phyloP scores from a whole-genome alignment of 192 early-diverging fungal genomes.

The Umbelopsis vinacea region DNA sequence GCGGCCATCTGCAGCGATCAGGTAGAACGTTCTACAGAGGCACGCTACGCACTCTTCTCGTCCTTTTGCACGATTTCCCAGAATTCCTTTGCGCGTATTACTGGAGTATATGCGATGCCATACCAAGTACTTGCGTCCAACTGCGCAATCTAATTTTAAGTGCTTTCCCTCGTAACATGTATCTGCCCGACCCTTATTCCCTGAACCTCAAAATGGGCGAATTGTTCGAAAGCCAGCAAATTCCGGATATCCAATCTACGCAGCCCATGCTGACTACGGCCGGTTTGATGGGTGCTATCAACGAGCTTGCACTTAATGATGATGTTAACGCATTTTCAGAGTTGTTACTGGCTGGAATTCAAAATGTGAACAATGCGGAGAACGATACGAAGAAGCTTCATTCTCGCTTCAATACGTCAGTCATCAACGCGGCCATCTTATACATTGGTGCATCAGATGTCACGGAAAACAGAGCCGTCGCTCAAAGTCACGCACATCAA shows the following conservation, averaged over 20 bases:
- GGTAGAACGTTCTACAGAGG: slow-evolving; percentile 87
- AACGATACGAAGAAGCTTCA: slow-evolving; percentile 64
- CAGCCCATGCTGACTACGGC: slow-evolving; percentile 64
- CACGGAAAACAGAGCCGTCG: background rate
- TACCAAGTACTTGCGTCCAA: slow-evolving; percentile 92
- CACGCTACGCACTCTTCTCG: slow-evolving; percentile 85
- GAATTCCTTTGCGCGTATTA: slow-evolving; percentile 95
- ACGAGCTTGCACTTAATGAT: slow-evolving; percentile 64
- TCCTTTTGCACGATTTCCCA: slow-evolving; percentile 95
- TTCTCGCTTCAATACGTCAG: slow-evolving; percentile 34
- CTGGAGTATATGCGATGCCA: slow-evolving; percentile 87
- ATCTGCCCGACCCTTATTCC: slow-evolving; percentile 93
- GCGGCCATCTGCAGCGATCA: slow-evolving; percentile 66
- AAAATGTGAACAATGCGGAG: slow-evolving; percentile 39
- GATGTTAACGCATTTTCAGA: slow-evolving; percentile 61
- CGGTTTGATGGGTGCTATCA: slow-evolving; percentile 74
- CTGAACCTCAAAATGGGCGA: slow-evolving; percentile 90
- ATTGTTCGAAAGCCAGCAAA: slow-evolving; percentile 83
- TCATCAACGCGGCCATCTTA: slow-evolving; percentile 5
- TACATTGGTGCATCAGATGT: background rate
- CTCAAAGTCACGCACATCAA: slow-evolving; percentile 7
- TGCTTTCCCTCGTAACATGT: slow-evolving; percentile 94
- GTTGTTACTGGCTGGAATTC: slow-evolving; percentile 52
- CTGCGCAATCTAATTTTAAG: slow-evolving; percentile 96
- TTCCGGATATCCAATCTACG: slow-evolving; percentile 83